These are phyloP conservation scores for Protea cynaroides DNA, from an alignment of 164 flowering plant species.

Conservation along the genomic window DNA sequence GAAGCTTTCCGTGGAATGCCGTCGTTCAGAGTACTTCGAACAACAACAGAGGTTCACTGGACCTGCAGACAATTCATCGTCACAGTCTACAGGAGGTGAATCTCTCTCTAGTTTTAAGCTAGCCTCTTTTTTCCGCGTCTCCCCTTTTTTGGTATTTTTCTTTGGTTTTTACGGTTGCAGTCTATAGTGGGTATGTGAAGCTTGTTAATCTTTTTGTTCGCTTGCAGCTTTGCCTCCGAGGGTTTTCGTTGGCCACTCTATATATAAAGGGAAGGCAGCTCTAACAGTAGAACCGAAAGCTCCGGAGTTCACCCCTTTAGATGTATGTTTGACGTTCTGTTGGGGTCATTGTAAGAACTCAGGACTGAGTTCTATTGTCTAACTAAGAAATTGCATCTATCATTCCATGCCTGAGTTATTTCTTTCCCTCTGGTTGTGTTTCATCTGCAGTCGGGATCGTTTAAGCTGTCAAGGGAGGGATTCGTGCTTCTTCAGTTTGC, in stretches of 20 bases:
- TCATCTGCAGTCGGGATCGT: conserved; percentile 72
- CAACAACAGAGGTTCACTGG: conserved; percentile 28
- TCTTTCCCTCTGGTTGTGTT: not conserved
- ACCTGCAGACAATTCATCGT: conserved; percentile 15
- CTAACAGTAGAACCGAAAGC: conserved; percentile 68
- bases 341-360: conserved; percentile 15
- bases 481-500: conserved; percentile 82
- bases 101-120: no score
- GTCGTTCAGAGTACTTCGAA: conserved; percentile 38
- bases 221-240: conserved; percentile 33
- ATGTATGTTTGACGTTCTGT: conserved; percentile 39
- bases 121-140: not conserved
- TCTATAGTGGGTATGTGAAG: not conserved
- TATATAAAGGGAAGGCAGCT: conserved; percentile 95
- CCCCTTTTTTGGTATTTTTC: not conserved
- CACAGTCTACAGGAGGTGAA: conserved; percentile 21
- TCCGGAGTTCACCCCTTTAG: conserved; percentile 74
- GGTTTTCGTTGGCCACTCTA: conserved; percentile 74
- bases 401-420: not conserved
- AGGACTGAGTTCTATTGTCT: not conserved
- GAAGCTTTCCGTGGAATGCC: conserved; percentile 30
- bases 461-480: conserved; percentile 72
- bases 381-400: not conserved
- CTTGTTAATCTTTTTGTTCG: not conserved
- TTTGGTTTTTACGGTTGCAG: not conserved